A percentile compares a stretch with the other conserved stretches of the same genome.
These are phyloP conservation scores for Ormosia semicastrata DNA, from an alignment of 306 rosid species.

Conservation along the genomic window DNA sequence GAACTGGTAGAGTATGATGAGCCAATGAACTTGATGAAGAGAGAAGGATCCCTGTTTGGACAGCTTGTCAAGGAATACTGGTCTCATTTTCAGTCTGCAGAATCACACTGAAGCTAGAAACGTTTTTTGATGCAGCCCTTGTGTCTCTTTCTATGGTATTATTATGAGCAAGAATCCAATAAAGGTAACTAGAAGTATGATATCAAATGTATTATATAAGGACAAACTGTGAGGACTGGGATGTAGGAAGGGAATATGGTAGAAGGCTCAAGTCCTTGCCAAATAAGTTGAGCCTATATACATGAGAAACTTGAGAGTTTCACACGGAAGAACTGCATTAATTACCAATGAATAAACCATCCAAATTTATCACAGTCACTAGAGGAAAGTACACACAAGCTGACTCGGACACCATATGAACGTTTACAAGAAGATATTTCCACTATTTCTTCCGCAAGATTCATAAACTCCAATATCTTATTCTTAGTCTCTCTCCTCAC, in stretches of 20 bases:
- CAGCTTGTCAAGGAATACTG: slow-evolving; percentile 69
- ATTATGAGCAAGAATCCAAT: background rate
- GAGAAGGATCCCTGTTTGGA: slow-evolving; percentile 57
- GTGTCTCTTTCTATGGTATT: background rate
- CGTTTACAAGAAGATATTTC: no score
- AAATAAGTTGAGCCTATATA: no score
- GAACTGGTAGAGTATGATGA: slow-evolving; percentile 64
- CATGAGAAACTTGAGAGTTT: no score
- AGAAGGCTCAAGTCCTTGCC: no score
- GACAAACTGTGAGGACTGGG: background rate
- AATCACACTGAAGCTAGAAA: slow-evolving; percentile 29
- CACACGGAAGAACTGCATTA: background rate
- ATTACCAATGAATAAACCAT: slow-evolving; percentile 13
- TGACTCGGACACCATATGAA: no score
- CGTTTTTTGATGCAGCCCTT: background rate
- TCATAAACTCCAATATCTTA: slow-evolving; percentile 11
- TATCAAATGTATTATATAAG: background rate
- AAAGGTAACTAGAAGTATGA: background rate
- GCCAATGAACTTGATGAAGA: slow-evolving; percentile 55
- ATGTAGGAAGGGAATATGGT: background rate
- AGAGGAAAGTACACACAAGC: no score
- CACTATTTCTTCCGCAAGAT: slow-evolving; percentile 15
- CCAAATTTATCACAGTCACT: background rate
- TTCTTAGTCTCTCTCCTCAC: background rate
- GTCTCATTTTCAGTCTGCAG: slow-evolving; percentile 61